Evolutionary conservation across 1,139 yeast species (phyloP).

Genomic region (Zygosaccharomyces sapae): DNA sequence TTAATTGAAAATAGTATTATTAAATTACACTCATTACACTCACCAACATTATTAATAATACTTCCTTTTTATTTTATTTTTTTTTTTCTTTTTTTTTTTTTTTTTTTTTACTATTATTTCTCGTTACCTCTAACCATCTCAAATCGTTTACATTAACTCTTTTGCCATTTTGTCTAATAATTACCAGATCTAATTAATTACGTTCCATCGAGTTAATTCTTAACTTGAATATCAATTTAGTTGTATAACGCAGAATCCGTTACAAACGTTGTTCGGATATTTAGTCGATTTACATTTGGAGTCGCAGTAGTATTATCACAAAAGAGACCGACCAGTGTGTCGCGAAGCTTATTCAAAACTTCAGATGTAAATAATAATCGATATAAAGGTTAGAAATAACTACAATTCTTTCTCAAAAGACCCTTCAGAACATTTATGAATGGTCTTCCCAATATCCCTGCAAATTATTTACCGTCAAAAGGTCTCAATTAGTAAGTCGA

Average conservation of each 20-base stretch:
- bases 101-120: too few species aligned
- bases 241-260: too few species aligned
- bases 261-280: too few species aligned
- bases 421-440: slow-evolving; percentile 12
- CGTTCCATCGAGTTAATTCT: too few species aligned
- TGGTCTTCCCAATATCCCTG: slow-evolving; percentile 12
- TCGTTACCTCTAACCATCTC: too few species aligned
- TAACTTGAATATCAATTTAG: too few species aligned
- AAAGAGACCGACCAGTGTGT: neutral
- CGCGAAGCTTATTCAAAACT: slow-evolving; percentile 1
- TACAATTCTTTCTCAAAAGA: neutral
- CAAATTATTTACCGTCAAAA: slow-evolving; percentile 22
- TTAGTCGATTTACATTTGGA: too few species aligned
- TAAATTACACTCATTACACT: too few species aligned
- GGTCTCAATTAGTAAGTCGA: slow-evolving; percentile 20
- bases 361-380: neutral
- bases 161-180: too few species aligned
- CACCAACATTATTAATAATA: neutral
- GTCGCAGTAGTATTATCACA: neutral
- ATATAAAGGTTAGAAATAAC: neutral
- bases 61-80: neutral
- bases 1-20: neutral
- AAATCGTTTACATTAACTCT: too few species aligned
- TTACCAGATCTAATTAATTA: too few species aligned
- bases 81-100: too few species aligned